These are phyloP conservation scores for Yamadazyma laniorum DNA, from an alignment of 805 yeast species.

Conservation along the genomic window DNA sequence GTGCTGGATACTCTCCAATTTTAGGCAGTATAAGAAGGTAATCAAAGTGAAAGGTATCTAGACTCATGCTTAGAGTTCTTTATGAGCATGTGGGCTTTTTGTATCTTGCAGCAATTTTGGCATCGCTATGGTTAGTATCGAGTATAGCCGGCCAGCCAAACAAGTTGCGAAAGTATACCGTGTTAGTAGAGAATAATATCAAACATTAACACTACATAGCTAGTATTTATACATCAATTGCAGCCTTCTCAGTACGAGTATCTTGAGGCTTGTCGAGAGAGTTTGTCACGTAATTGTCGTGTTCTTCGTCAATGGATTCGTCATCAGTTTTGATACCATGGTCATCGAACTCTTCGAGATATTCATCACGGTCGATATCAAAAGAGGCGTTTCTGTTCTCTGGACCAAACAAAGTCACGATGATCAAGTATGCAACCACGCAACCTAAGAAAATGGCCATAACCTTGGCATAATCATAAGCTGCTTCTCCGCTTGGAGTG, in stretches of 20 bases:
- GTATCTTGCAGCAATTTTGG: neutral
- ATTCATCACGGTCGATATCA: conserved; percentile 18
- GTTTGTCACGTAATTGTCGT: no score
- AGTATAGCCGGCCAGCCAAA: no score
- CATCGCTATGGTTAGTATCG: conserved; percentile 1
- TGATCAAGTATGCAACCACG: conserved; percentile 52
- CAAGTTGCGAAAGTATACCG: neutral
- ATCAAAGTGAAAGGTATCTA: no score
- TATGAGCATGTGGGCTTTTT: no score
- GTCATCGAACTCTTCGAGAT: conserved; percentile 10
- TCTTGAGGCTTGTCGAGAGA: neutral
- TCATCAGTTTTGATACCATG: conserved; percentile 10
- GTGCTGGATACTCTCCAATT: no score
- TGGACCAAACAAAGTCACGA: conserved; percentile 57
- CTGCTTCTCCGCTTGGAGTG: conserved; percentile 20
- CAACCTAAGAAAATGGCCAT: conserved; percentile 69
- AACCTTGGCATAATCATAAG: conserved; percentile 54
- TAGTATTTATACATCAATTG: neutral
- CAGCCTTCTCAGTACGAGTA: conserved; percentile 2
- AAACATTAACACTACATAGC: neutral
- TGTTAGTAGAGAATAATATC: neutral
- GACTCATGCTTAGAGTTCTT: no score
- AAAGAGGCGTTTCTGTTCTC: conserved; percentile 42
- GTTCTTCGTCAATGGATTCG: conserved; percentile 8
- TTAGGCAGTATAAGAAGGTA: no score